These are phyloP conservation scores for Rhynchospora pubera DNA, from an alignment of 176 grass and related monocot genomes.

Conservation along the genomic window DNA sequence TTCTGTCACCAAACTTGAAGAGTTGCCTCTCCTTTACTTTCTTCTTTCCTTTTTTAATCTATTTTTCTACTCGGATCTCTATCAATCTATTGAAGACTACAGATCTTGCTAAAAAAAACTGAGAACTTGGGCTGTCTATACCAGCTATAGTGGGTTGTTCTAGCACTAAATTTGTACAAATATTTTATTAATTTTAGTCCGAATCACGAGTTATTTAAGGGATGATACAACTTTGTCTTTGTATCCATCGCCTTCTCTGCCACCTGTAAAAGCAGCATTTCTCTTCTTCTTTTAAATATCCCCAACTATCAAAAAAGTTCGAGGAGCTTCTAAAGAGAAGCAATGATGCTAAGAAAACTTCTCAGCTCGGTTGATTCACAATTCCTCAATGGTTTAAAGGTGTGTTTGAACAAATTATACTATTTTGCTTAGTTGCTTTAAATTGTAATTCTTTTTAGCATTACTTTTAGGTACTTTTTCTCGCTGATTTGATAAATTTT, in stretches of 20 bases:
- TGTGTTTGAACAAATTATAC: background rate
- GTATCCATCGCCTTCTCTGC: background rate
- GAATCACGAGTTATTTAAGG: background rate
- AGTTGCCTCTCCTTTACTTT: background rate
- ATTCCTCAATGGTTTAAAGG: slow-evolving; percentile 2
- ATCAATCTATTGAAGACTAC: background rate
- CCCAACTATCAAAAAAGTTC: background rate
- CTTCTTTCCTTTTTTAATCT: background rate
- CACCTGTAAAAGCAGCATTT: slow-evolving; percentile 2
- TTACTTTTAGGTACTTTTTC: background rate
- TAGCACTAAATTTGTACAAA: background rate
- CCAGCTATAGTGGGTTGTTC: background rate
- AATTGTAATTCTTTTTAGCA: background rate
- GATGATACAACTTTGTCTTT: background rate
- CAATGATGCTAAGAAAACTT: slow-evolving; percentile 7
- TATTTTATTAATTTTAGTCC: background rate
- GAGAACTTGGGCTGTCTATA: background rate
- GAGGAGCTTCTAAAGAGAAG: background rate
- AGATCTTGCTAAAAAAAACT: background rate
- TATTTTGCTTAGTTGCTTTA: background rate
- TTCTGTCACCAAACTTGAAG: background rate
- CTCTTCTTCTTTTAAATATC: slow-evolving; percentile 13
- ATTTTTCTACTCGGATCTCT: background rate
- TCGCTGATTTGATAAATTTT: background rate
- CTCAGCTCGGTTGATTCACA: background rate